These are phyloP conservation scores for Aspergillus mulundensis DNA, from an alignment of 495 filamentous ascomycete genomes.

Conservation along the genomic window DNA sequence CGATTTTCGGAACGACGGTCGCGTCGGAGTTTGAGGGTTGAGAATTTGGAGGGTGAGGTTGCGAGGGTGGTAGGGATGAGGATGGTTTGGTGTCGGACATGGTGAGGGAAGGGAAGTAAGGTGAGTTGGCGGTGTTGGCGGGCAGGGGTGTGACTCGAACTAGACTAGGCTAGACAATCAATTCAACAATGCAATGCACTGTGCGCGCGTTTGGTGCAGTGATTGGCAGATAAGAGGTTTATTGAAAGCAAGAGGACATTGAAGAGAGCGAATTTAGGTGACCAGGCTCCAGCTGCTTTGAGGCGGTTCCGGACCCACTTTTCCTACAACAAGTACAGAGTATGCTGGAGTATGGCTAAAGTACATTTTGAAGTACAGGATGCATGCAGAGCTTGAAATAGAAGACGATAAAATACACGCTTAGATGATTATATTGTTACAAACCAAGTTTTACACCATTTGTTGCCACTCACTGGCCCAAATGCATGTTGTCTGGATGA, in stretches of 20 bases:
- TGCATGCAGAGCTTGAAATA: neutral
- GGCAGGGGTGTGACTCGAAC: neutral
- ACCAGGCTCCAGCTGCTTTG: neutral
- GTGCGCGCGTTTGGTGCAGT: too few relatives aligned
- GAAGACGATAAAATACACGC: neutral
- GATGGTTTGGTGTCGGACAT: slow-evolving; percentile 17
- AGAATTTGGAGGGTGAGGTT: neutral
- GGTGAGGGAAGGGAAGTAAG: slow-evolving; percentile 9
- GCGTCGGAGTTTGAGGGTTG: slow-evolving; percentile 17
- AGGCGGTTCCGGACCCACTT: slow-evolving; percentile 1
- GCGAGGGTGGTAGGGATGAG: slow-evolving; percentile 15
- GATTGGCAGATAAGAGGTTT: too few relatives aligned
- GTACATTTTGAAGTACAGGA: neutral
- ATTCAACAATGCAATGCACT: too few relatives aligned
- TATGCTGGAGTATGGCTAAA: neutral
- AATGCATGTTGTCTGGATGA: slow-evolving; percentile 35
- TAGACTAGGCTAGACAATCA: neutral
- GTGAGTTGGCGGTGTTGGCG: slow-evolving; percentile 25
- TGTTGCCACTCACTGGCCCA: slow-evolving; percentile 29
- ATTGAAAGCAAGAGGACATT: neutral
- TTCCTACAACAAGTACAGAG: neutral
- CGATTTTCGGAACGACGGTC: slow-evolving; percentile 31
- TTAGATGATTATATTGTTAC: slow-evolving; percentile 5
- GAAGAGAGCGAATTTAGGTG: neutral
- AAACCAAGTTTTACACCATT: slow-evolving; percentile 1